phyloP scores from a whole-genome alignment of 2,329 filamentous ascomycete genomes.

The Hawksworthiomyces lignivorus region DNA sequence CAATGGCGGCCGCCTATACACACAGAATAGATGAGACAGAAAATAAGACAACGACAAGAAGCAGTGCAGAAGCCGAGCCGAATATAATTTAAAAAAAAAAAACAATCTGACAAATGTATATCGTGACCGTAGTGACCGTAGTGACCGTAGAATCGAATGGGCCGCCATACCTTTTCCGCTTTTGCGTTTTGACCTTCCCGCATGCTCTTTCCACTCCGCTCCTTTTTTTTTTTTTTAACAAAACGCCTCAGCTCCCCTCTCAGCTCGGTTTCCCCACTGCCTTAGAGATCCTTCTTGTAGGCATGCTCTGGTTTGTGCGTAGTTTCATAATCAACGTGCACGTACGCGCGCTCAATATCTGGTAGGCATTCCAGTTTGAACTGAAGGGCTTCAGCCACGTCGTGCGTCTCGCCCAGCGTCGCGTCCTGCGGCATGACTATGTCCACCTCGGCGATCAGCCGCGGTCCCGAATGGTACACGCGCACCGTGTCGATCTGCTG shows the following conservation, averaged over 20 bases:
- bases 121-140: too few relatives aligned
- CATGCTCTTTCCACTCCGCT: too few relatives aligned
- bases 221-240: not conserved
- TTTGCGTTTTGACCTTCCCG: too few relatives aligned
- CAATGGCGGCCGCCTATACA: too few relatives aligned
- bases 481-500: conserved; percentile 89
- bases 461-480: conserved; percentile 81
- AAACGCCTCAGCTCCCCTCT: not conserved
- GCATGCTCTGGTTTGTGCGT: conserved; percentile 84
- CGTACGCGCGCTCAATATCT: conserved; percentile 87
- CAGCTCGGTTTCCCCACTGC: not conserved
- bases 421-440: conserved; percentile 80
- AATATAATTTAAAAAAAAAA: too few relatives aligned
- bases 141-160: too few relatives aligned
- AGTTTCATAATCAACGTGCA: conserved; percentile 96
- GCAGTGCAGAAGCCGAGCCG: too few relatives aligned
- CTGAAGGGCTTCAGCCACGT: conserved; percentile 89
- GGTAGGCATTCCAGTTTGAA: conserved; percentile 88
- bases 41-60: too few relatives aligned
- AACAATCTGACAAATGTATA: too few relatives aligned
- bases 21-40: too few relatives aligned
- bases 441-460: conserved; percentile 91
- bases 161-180: too few relatives aligned
- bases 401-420: conserved; percentile 72
- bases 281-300: conserved; percentile 52